Conservation (phyloP, 2,329 filamentous ascomycete genomes). For the Trichoderma koningiopsis region DNA sequence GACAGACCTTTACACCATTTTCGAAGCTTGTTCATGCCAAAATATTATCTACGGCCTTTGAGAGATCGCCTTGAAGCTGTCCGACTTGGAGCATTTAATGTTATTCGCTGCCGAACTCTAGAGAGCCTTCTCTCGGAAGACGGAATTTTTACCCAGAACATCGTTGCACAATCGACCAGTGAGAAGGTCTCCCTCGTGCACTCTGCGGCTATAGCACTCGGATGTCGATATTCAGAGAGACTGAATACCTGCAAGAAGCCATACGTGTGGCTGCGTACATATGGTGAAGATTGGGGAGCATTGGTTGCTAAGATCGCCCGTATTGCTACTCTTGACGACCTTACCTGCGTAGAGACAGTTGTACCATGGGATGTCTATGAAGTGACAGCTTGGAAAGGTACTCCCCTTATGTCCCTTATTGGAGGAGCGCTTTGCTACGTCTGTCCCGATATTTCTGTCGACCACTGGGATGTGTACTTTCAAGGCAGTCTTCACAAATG, state of each 20-base stretch:
- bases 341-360: constrained; percentile 29
- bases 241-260: constrained; percentile 9
- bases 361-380: constrained; percentile 31
- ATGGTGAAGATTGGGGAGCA: constrained; percentile 24
- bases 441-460: neutral
- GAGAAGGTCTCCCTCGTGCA: constrained; percentile 33
- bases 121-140: constrained; percentile 25
- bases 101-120: fast-evolving
- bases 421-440: constrained; percentile 35
- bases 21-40: constrained; percentile 28
- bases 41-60: constrained; percentile 22
- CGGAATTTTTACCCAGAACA: neutral
- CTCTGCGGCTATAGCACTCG: constrained; percentile 30
- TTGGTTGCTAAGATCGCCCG: neutral
- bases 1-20: constrained; percentile 28
- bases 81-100: constrained; percentile 30
- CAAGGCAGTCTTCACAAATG: constrained; percentile 30
- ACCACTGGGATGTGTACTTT: constrained; percentile 30
- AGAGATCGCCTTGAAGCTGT: constrained; percentile 32
- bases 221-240: constrained; percentile 30
- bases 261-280: neutral
- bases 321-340: constrained; percentile 2
- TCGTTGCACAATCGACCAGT: constrained; percentile 27
- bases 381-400: constrained; percentile 32
- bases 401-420: constrained; percentile 32